Evolutionary conservation across 2,329 filamentous ascomycete genomes (phyloP), one percentile per base, ranked within the genome.

Genomic region (Elsinoe australis): DNA sequence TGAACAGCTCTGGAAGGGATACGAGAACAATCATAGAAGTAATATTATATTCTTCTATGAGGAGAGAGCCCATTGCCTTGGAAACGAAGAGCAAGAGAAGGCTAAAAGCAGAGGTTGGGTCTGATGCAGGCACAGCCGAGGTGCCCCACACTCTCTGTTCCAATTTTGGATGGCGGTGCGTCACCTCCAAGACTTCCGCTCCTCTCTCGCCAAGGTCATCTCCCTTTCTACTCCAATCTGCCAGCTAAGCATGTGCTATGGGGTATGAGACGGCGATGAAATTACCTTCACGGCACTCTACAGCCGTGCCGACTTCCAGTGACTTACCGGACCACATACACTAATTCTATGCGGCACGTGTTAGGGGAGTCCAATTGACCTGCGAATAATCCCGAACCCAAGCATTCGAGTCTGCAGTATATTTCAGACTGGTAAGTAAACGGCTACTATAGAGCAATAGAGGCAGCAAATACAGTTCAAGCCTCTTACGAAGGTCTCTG

Each of bases 381-480:
- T n/a, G n/a, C n/a, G n/a, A n/a, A n/a, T n/a, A n/a, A n/a, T n/a
- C n/a, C n/a, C n/a, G n/a, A n/a, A n/a, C n/a, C n/a, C n/a, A n/a
- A n/a, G n/a, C n/a, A n/a, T n/a, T n/a, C n/a, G n/a, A n/a, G n/a
- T n/a, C n/a, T n/a, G n/a, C n/a, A n/a, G n/a, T n/a, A n/a, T n/a
- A n/a, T n/a, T n/a, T n/a, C n/a, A 29, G 39, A 44, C 39, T 44
- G 39, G 39, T n/a, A n/a, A 32, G 39, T n/a, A n/a, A 32, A 44
- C 15, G 21, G 26, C 24, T 44, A 26, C 24, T 44, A 44, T 44
- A 44, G 21, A 21, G 5, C 24, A 6, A 4, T 12, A 29, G n/a
- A 31, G 14, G 21, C 31, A 44, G 39, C 3, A 44, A 17, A 44
- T 15, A 32, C 14, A 32, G 24, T 17, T 18, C 12, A 44, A 44